Evolutionary conservation across 1,139 yeast species (phyloP).

Genomic region (Arxiozyma slooffiae): DNA sequence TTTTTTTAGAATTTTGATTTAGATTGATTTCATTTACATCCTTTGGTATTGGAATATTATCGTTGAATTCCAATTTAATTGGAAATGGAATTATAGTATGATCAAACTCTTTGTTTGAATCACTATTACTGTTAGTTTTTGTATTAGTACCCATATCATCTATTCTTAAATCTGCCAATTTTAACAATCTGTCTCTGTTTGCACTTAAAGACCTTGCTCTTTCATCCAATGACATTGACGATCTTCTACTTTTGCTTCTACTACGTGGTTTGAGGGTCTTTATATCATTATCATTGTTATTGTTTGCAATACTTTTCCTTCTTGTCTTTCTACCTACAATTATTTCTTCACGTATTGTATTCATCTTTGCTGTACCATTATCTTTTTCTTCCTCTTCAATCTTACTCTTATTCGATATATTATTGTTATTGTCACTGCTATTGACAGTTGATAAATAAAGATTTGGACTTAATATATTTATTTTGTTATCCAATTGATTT

Average conservation of each 20-base stretch:
- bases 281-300: too few relatives aligned
- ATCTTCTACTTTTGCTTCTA: constrained; percentile 7
- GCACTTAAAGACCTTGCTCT: constrained; percentile 31
- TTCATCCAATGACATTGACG: constrained; percentile 23
- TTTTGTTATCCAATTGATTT: too few relatives aligned
- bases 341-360: constrained; percentile 18
- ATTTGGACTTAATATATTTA: too few relatives aligned
- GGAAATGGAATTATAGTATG: neutral
- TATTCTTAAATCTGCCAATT: constrained; percentile 37
- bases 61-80: neutral
- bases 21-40: neutral
- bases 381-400: neutral
- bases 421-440: too few relatives aligned
- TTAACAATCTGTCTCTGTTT: constrained; percentile 51
- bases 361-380: neutral
- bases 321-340: constrained; percentile 23
- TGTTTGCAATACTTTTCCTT: constrained; percentile 10
- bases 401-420: constrained; percentile 3
- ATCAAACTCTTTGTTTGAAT: neutral
- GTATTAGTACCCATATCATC: neutral
- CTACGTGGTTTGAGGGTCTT: constrained; percentile 2
- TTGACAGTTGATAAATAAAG: too few relatives aligned
- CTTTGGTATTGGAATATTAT: neutral
- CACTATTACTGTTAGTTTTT: neutral
- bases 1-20: constrained; percentile 7